Percentiles rank a stretch among this genome's conserved stretches.
phyloP scores from a whole-genome alignment of 129 eudicot genomes.

The Flaveria sonorensis region DNA sequence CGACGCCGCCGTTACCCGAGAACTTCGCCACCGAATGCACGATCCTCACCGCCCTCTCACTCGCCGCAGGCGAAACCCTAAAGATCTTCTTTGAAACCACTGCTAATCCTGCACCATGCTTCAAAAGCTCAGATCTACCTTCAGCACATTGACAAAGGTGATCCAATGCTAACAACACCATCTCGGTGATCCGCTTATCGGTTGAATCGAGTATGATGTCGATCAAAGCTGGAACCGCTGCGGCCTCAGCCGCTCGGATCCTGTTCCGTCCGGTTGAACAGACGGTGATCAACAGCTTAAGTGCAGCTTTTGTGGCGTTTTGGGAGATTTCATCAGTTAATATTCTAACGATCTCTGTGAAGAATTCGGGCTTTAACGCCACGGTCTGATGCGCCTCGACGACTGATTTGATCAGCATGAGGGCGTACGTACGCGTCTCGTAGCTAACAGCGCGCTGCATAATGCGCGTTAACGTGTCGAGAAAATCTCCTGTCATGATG shows the following conservation, averaged over 20 bases:
- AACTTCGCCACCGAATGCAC: conserved; percentile 50
- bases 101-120: conserved; percentile 68
- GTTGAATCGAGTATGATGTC: conserved; percentile 46
- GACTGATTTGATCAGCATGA: conserved; percentile 36
- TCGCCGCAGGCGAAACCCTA: conserved; percentile 58
- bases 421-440: conserved; percentile 46
- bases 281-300: conserved; percentile 43
- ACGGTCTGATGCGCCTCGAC: conserved; percentile 29
- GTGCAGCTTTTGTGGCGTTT: conserved; percentile 51
- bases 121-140: conserved; percentile 58
- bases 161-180: conserved; percentile 49
- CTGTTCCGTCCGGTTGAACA: conserved; percentile 58
- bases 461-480: conserved; percentile 36
- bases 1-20: conserved; percentile 41
- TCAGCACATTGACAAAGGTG: conserved; percentile 63
- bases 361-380: conserved; percentile 36
- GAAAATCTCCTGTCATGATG: conserved; percentile 16
- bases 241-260: conserved; percentile 51
- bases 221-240: conserved; percentile 40
- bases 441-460: conserved; percentile 39
- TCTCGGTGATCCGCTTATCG: conserved; percentile 49
- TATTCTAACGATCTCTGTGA: conserved; percentile 40
- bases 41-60: conserved; percentile 60
- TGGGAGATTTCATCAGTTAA: conserved; percentile 43
- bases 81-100: conserved; percentile 65